phyloP scores from a whole-genome alignment of 768 basidiomycete genomes.

The Cystobasidium onofrii region DNA sequence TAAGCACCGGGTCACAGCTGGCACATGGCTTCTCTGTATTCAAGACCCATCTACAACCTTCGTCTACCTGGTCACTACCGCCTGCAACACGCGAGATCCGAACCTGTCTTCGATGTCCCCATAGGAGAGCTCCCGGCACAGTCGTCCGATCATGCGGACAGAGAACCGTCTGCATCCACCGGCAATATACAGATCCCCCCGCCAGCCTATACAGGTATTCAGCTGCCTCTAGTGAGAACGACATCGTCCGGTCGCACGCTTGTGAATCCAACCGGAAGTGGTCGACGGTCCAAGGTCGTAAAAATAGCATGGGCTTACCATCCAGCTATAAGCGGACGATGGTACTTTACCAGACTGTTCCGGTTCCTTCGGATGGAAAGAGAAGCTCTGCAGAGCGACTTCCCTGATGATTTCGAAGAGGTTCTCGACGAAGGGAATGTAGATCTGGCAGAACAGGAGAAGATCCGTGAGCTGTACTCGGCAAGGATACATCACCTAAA shows the following conservation, averaged over 20 bases:
- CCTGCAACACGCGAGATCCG: background rate
- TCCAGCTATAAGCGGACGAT: constrained; percentile 8
- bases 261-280: background rate
- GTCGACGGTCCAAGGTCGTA: background rate
- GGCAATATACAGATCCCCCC: background rate
- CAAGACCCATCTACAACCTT: constrained; percentile 8
- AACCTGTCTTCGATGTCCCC: constrained; percentile 8
- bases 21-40: background rate
- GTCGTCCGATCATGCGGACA: background rate
- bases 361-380: background rate
- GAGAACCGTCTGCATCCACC: background rate
- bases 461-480: constrained; percentile 15
- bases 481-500: constrained; percentile 23
- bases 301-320: constrained; percentile 27
- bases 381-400: constrained; percentile 5
- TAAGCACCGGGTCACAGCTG: background rate
- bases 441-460: background rate
- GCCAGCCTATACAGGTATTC: background rate
- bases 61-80: constrained; percentile 18
- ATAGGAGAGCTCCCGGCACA: background rate
- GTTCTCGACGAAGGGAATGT: background rate
- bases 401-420: constrained; percentile 22
- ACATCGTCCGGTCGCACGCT: constrained; percentile 16
- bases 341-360: background rate
- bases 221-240: constrained; percentile 16